These are phyloP conservation scores for Ramaria sp. DNA, from an alignment of 768 basidiomycete genomes.

Conservation along the genomic window DNA sequence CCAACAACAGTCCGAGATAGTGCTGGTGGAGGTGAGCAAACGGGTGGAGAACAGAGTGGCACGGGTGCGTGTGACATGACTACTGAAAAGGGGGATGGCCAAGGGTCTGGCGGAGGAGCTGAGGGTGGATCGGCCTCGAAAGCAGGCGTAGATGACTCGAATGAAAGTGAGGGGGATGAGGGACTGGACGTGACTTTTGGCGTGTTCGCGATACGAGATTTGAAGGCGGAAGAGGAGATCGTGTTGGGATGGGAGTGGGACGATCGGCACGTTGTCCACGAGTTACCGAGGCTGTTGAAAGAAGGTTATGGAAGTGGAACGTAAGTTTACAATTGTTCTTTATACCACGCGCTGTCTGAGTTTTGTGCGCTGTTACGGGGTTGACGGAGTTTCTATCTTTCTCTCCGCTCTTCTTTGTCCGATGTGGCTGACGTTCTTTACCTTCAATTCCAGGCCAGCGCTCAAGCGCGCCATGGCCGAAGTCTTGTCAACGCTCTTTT, in stretches of 20 bases:
- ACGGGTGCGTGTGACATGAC: conserved; percentile 13
- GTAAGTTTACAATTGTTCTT: conserved; percentile 44
- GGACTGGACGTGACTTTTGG: conserved; percentile 51
- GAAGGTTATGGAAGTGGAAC: conserved; percentile 23
- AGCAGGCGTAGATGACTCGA: not conserved
- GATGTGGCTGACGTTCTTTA: not conserved
- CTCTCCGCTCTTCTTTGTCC: conserved; percentile 1
- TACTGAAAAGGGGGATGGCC: conserved; percentile 9
- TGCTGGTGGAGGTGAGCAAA: not conserved
- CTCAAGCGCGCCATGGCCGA: conserved; percentile 6
- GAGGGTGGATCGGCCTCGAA: not conserved
- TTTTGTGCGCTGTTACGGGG: not conserved
- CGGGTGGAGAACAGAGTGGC: not conserved
- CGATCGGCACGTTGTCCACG: conserved; percentile 77
- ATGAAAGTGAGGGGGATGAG: conserved; percentile 14
- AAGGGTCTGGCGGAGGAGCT: conserved; percentile 15
- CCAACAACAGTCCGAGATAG: not conserved
- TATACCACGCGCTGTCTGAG: conserved; percentile 1
- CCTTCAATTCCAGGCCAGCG: conserved; percentile 7
- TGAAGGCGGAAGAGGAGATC: conserved; percentile 75
- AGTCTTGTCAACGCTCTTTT: conserved; percentile 31
- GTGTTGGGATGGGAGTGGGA: conserved; percentile 97
- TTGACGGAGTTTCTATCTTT: conserved; percentile 4
- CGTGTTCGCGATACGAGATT: conserved; percentile 66
- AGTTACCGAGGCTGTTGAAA: conserved; percentile 56